Base-by-base conservation (phyloP, 129 eudicot species). In the Gnaphalium uliginosum region DNA sequence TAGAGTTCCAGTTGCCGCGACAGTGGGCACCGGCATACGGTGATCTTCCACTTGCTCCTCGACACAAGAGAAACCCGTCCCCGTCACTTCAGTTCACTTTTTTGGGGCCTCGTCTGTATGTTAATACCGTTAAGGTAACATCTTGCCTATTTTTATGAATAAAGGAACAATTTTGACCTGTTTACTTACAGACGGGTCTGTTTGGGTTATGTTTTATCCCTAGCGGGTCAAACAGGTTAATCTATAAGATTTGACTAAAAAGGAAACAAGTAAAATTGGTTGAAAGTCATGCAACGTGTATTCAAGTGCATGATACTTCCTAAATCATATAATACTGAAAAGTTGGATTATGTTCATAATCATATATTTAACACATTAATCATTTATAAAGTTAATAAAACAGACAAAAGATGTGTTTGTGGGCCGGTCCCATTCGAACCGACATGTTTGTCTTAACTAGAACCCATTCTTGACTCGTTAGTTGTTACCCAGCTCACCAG, bases 11-110 rank as follows among this genome's bases (percentile, higher is more conserved):
- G 54, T 70, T 94, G 66, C 99, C 99, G 68, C 89, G 99, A 27
- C 97, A 89, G 67, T 94, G 99, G 99, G 96, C 99, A 19, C 99
- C 99, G 0, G 94, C 89, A 19, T 94, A 87, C 66, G 85, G 92
- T 43, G 99, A 95, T 78, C 96, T 95, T 79, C 97, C 97, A 61
- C 90, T 95, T 50, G 96, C 88, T 57, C 78, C 89, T 61, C 83
- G 92, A 14, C 97, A 91, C 81, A 89, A 83, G 85, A 95, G 82
- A 69, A 86, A 86, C 66, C 79, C 91, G 6, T 80, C 97, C 61
- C 97, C 97, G 10, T 76, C 97, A 18, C 93, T 95, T 29, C 93
- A 89, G 80, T 95, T 89, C 84, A 77, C 94, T 4, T 81, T 95
- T 50, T 81, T 91, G 86, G 99, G 99, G 60, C 97, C 99, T 23